Base-by-base conservation (phyloP, 345 rosid genomes). In the Syzygium grande region DNA sequence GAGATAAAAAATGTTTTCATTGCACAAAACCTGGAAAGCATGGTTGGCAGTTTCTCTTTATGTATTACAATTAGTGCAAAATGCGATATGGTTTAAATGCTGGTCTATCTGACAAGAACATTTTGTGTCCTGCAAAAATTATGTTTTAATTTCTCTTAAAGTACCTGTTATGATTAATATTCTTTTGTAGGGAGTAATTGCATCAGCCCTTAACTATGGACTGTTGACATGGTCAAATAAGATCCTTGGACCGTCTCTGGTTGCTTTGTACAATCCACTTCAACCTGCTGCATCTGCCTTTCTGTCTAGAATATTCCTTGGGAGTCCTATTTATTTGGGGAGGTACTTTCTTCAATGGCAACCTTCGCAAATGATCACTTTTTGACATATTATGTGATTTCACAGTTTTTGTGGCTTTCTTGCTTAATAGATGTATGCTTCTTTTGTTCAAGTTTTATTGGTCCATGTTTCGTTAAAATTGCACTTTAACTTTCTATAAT, bases 201-300 rank as follows among this genome's bases (percentile, higher is more conserved):
- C 99, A 43, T 96, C 99, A 88, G 99, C 99, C 59, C 88, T 98
- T 63, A 96, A 95, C 92, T 98, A 93, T 91, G 99, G 97, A 87
- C 92, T 98, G n/a, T 84, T 98, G 85, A 96, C 99, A 30, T 98
- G 99, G 99, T 98, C 96, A 86, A 98, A 98, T 92, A 98, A 98
- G 93, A 96, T 96, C 85, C 88, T 98, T 89, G 99, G 99, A 59
- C 99, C 99, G 84, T 92, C 99, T 85, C 91, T 98, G 93, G 99
- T 98, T 87, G 96, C 99, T 87, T 97, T 98, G 41, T 98, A 98
- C 94, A 92, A 93, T 89, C 99, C 99, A 85, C 99, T 98, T 87
- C 99, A 98, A 90, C 99, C 99, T 9, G 98, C 96, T 29, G 95
- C 98, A 34, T 96, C 99, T 80, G 94, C 99, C 85, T 91, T 96